phyloP scores from a whole-genome alignment of 495 filamentous ascomycete species.

The Penicillium egyptiacum region DNA sequence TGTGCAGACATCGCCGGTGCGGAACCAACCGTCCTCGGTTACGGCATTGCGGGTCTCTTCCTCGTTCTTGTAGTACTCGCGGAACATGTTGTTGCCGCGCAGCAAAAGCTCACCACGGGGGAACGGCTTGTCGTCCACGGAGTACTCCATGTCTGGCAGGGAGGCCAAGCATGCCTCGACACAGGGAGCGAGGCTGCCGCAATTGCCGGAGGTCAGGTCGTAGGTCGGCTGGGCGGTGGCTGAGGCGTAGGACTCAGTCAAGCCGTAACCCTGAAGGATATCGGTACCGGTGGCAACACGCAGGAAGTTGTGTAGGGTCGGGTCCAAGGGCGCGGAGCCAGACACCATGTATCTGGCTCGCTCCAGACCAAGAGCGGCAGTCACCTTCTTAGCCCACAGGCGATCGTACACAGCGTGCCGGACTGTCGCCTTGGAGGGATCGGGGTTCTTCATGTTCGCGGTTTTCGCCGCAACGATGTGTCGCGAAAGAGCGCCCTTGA shows the following conservation, averaged over 20 bases:
- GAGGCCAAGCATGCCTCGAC: constrained; percentile 81
- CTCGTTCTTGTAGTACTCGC: constrained; percentile 83
- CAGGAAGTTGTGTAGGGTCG: constrained; percentile 82
- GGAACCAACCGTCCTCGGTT: constrained; percentile 92
- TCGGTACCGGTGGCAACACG: constrained; percentile 77
- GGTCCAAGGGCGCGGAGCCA: constrained; percentile 89
- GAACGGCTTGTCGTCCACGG: constrained; percentile 84
- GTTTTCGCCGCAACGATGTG: constrained; percentile 78
- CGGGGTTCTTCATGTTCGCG: constrained; percentile 68
- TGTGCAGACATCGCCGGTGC: constrained; percentile 85
- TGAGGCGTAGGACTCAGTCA: constrained; percentile 93
- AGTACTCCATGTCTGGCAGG: constrained; percentile 95
- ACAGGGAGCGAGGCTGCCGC: constrained; percentile 65
- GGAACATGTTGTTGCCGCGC: constrained; percentile 74
- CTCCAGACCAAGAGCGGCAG: constrained; percentile 77
- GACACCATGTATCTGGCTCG: constrained; percentile 72
- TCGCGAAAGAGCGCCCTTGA: constrained; percentile 80
- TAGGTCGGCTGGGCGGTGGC: constrained; percentile 63
- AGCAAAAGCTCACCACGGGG: constrained; percentile 89
- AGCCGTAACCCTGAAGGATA: constrained; percentile 86
- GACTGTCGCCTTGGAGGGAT: constrained; percentile 69
- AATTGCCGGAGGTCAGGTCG: constrained; percentile 79
- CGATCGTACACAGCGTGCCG: constrained; percentile 86
- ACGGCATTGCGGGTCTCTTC: constrained; percentile 83
- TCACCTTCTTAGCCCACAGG: constrained; percentile 89